These are phyloP conservation scores for Leccinum pellstonianum DNA, from an alignment of 768 basidiomycete species.

Conservation along the genomic window DNA sequence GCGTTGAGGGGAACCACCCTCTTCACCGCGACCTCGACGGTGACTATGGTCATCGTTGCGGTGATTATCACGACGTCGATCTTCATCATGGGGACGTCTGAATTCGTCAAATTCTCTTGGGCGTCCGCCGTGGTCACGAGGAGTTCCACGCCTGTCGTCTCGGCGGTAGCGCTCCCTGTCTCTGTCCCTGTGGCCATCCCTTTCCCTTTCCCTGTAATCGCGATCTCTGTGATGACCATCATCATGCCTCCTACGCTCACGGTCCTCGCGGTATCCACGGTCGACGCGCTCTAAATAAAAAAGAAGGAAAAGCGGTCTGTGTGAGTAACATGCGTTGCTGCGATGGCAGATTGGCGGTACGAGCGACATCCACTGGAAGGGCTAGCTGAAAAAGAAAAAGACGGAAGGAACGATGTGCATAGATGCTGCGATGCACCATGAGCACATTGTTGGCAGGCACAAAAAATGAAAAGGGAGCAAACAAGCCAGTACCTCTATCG, in stretches of 20 bases:
- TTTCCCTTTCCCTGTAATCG: constrained; percentile 44
- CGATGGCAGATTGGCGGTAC: constrained; percentile 43
- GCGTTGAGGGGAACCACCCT: constrained; percentile 38
- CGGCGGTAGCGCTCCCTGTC: constrained; percentile 41
- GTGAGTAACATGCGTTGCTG: constrained; percentile 52
- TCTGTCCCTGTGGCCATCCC: constrained; percentile 30
- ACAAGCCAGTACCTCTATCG: constrained; percentile 28
- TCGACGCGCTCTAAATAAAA: constrained; percentile 46
- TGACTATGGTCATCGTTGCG: constrained; percentile 41
- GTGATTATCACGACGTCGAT: constrained; percentile 48
- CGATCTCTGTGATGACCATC: constrained; percentile 52
- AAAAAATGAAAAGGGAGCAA: constrained; percentile 33
- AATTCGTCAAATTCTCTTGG: constrained; percentile 48
- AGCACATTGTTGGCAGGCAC: constrained; percentile 52
- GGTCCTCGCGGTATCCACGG: constrained; percentile 64
- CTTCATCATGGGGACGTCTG: constrained; percentile 46
- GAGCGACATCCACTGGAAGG: constrained; percentile 42
- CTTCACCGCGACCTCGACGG: constrained; percentile 38
- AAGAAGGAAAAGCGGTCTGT: constrained; percentile 40
- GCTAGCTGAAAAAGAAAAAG: constrained; percentile 54
- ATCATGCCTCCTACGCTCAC: constrained; percentile 65
- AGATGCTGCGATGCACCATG: constrained; percentile 54
- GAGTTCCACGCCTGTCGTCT: constrained; percentile 52
- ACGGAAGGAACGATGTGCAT: constrained; percentile 46
- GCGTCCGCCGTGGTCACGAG: constrained; percentile 46